These are phyloP conservation scores for Drechslerella coelobrocha DNA, from an alignment of 2,329 filamentous ascomycete genomes.

Conservation along the genomic window DNA sequence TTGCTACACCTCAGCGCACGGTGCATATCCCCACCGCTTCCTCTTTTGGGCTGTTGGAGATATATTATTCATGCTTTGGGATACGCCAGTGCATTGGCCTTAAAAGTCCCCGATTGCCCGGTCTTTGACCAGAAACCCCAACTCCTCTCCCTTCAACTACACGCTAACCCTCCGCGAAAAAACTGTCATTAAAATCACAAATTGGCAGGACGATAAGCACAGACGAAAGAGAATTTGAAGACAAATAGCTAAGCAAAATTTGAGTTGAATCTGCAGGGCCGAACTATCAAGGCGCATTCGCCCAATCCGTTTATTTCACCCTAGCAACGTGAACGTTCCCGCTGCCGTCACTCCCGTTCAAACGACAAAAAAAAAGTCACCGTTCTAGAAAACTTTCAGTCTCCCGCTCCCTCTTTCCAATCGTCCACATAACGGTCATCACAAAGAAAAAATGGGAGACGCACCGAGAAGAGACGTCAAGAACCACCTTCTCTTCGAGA, in stretches of 20 bases:
- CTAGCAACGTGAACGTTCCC: constrained; percentile 8
- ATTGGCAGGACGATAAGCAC: constrained; percentile 3
- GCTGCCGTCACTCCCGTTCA: constrained; percentile 2
- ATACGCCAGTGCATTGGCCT: no score
- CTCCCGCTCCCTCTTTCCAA: constrained; percentile 7
- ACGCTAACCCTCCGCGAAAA: constrained; percentile 4
- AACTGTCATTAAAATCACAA: constrained; percentile 6
- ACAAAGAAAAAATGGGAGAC: constrained; percentile 51
- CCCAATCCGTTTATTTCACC: constrained; percentile 3
- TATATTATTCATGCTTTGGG: neutral
- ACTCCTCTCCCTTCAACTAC: neutral
- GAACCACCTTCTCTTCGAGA: constrained; percentile 94
- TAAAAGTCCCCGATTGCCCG: neutral
- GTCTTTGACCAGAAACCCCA: neutral
- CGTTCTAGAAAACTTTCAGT: neutral
- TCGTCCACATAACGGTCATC: constrained; percentile 11
- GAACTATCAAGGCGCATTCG: constrained; percentile 4
- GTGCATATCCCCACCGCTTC: neutral
- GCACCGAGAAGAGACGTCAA: constrained; percentile 72
- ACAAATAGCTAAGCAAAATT: neutral
- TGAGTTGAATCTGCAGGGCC: constrained; percentile 2
- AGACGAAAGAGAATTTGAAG: neutral
- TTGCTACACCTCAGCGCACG: neutral
- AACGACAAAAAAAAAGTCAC: neutral
- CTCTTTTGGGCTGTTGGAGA: neutral